Evolutionary conservation across 2,329 filamentous ascomycete species (phyloP).

Genomic region (Colletotrichum nymphaeae): DNA sequence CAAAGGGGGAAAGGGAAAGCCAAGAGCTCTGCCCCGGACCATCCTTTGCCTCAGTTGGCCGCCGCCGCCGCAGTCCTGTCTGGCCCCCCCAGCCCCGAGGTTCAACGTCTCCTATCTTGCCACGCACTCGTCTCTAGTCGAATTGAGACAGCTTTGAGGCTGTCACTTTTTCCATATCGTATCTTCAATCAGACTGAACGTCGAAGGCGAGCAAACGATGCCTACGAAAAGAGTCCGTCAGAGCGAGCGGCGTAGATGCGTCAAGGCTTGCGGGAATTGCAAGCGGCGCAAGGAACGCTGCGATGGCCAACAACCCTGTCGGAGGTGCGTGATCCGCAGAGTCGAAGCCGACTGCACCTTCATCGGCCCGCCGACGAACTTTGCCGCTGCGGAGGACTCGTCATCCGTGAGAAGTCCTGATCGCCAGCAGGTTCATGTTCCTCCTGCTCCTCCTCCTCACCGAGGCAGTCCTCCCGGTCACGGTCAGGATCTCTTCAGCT

Average conservation of each 20-base stretch:
- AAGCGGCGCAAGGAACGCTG: conserved; percentile 46
- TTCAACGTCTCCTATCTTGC: not conserved
- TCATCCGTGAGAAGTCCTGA: not conserved
- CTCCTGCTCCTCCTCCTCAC: not conserved
- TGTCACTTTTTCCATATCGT: not conserved
- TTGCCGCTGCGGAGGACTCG: not conserved
- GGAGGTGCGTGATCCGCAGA: conserved; percentile 40
- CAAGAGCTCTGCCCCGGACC: not conserved
- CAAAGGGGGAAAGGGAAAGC: not conserved
- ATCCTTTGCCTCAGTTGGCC: not conserved
- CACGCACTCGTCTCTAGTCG: not conserved
- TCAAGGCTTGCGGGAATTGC: conserved; percentile 41
- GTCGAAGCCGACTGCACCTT: conserved; percentile 40
- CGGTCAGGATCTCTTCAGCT: conserved; percentile 5
- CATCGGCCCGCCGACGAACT: not conserved
- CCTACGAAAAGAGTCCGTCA: conserved; percentile 37
- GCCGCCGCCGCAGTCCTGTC: not conserved
- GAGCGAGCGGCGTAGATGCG: conserved; percentile 41
- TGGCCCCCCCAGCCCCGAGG: not conserved
- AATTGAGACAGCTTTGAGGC: not conserved
- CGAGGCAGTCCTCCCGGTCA: not conserved
- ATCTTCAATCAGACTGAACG: not conserved
- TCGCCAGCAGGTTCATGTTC: not conserved
- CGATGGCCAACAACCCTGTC: conserved; percentile 42
- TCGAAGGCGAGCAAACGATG: conserved; percentile 28